Percentiles rank a stretch among this genome's conserved stretches.
These are phyloP conservation scores for Lasiosphaeria ovina DNA, from an alignment of 495 filamentous ascomycete genomes.

Conservation along the genomic window DNA sequence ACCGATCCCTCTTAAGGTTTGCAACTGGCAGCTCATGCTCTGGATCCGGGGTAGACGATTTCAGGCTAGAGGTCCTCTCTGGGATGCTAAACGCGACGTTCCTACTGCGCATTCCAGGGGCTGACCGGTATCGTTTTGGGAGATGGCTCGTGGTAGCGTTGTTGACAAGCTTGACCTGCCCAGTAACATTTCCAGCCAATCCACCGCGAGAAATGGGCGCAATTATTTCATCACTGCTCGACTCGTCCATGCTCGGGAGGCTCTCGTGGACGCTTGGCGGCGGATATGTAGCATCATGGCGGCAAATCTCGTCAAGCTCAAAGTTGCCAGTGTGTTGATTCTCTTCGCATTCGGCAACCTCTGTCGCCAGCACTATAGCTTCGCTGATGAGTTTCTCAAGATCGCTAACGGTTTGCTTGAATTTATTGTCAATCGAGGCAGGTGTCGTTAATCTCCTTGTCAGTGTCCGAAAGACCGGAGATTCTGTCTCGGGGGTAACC, in stretches of 20 bases:
- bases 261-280: conserved; percentile 18
- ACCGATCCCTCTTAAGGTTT: conserved; percentile 5
- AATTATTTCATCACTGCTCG: conserved; percentile 18
- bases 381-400: conserved; percentile 48
- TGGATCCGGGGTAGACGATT: conserved; percentile 13
- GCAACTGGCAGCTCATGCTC: neutral
- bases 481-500: neutral
- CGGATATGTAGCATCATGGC: conserved; percentile 15
- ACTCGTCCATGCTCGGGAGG: conserved; percentile 13
- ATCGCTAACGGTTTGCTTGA: conserved; percentile 38
- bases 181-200: neutral
- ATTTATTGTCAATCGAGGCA: conserved; percentile 25
- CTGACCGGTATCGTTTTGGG: conserved; percentile 26
- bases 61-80: conserved; percentile 15
- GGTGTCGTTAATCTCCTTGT: conserved; percentile 6
- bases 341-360: conserved; percentile 32
- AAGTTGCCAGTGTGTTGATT: conserved; percentile 7
- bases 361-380: conserved; percentile 43
- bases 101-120: conserved; percentile 24
- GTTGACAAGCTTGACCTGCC: neutral
- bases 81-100: conserved; percentile 22
- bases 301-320: conserved; percentile 13
- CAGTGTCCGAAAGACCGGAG: conserved; percentile 6
- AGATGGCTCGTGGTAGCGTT: neutral
- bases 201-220: neutral